Percentiles rank a stretch among this genome's conserved stretches.
These are phyloP conservation scores for Sporobolomyces phaffii DNA, from an alignment of 768 basidiomycete species.

Conservation along the genomic window DNA sequence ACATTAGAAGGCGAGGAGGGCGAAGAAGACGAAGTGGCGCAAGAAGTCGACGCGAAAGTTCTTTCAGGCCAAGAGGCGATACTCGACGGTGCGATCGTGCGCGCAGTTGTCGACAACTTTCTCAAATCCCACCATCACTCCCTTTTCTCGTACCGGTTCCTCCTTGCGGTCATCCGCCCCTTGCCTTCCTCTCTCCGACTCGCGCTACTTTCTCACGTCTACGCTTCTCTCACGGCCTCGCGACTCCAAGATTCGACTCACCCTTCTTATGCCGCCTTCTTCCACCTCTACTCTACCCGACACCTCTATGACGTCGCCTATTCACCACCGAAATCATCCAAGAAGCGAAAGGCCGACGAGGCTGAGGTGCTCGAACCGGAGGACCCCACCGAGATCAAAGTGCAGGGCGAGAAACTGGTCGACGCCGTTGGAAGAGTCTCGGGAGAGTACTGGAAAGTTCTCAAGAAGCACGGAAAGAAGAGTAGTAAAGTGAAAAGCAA, in stretches of 20 bases:
- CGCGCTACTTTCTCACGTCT: constrained; percentile 51
- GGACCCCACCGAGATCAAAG: constrained; percentile 47
- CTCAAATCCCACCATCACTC: constrained; percentile 49
- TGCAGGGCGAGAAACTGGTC: constrained; percentile 55
- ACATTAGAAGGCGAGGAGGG: not conserved
- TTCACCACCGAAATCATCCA: constrained; percentile 18
- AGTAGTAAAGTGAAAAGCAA: too few species aligned
- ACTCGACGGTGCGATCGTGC: constrained; percentile 72
- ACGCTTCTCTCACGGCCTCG: constrained; percentile 48
- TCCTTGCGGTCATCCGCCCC: constrained; percentile 51
- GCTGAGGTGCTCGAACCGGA: constrained; percentile 49
- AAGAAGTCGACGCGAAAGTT: constrained; percentile 51
- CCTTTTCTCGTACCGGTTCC: constrained; percentile 46
- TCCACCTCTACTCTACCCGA: constrained; percentile 30
- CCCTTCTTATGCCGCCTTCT: constrained; percentile 23
- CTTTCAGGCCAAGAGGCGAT: constrained; percentile 58
- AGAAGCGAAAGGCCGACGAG: constrained; percentile 44
- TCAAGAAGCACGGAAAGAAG: constrained; percentile 33
- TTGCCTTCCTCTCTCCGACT: constrained; percentile 47
- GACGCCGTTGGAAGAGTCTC: constrained; percentile 55
- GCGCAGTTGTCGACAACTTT: constrained; percentile 68
- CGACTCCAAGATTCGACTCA: constrained; percentile 3
- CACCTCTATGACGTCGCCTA: constrained; percentile 33
- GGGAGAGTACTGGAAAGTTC: constrained; percentile 52
- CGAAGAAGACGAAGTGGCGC: constrained; percentile 41